Percentiles rank a stretch among this genome's conserved stretches.
These are phyloP conservation scores for Breviolum minutum DNA, from an alignment of 73 alveolate genomes.

Conservation along the genomic window DNA sequence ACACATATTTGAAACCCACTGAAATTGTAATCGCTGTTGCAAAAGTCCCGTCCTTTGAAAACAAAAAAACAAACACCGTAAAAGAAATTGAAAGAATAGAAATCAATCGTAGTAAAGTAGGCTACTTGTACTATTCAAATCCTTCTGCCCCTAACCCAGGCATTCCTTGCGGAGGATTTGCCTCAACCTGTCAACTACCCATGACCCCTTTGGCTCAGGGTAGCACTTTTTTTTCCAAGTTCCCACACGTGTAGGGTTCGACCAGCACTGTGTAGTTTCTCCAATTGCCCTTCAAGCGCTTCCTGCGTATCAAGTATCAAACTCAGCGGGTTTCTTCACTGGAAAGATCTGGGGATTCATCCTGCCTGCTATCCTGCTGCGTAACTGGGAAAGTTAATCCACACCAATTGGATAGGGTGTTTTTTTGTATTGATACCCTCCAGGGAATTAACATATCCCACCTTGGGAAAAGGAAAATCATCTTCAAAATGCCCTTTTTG, in stretches of 20 bases:
- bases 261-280: conserved; percentile 59
- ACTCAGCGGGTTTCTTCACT: background rate
- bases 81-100: background rate
- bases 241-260: conserved; percentile 5
- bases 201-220: too few species aligned
- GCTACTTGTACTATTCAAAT: too few species aligned
- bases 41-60: too few species aligned
- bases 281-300: conserved; percentile 60
- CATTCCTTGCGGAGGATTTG: background rate
- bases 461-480: too few species aligned
- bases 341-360: background rate
- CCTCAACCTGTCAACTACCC: too few species aligned
- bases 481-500: too few species aligned
- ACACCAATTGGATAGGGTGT: too few species aligned
- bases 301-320: background rate
- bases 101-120: too few species aligned
- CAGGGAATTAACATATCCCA: background rate
- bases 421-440: background rate
- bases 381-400: background rate
- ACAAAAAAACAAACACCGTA: too few species aligned
- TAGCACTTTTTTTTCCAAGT: too few species aligned
- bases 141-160: background rate
- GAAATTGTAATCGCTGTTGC: too few species aligned
- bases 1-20: too few species aligned
- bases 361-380: background rate